These are phyloP conservation scores for Bipolaris bicolor DNA, from an alignment of 2,329 filamentous ascomycete genomes.

Conservation along the genomic window DNA sequence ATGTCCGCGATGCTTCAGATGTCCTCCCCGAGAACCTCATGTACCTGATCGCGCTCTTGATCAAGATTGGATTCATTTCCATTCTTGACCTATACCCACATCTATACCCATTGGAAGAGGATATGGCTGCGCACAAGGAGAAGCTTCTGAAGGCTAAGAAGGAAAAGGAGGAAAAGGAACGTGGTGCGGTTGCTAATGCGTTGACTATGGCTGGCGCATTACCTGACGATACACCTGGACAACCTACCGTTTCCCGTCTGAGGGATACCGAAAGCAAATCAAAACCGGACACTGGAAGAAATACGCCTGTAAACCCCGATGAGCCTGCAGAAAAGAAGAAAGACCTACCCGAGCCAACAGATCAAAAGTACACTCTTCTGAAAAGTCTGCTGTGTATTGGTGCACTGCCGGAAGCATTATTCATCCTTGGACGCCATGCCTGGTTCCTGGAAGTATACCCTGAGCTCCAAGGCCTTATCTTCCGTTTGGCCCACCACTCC, in stretches of 20 bases:
- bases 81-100: slow-evolving; percentile 90
- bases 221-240: slow-evolving; percentile 74
- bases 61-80: slow-evolving; percentile 97
- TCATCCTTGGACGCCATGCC: slow-evolving; percentile 87
- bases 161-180: slow-evolving; percentile 74
- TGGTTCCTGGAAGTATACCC: slow-evolving; percentile 89
- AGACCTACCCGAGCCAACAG: slow-evolving; percentile 72
- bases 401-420: slow-evolving; percentile 89
- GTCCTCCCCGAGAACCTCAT: slow-evolving; percentile 89
- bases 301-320: slow-evolving; percentile 50
- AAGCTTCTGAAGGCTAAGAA: slow-evolving; percentile 68
- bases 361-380: slow-evolving; percentile 87
- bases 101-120: slow-evolving; percentile 81
- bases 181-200: slow-evolving; percentile 77
- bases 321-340: slow-evolving; percentile 53
- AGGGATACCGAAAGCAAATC: slow-evolving; percentile 64
- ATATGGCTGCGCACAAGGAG: slow-evolving; percentile 76
- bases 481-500: slow-evolving; percentile 83
- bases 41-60: slow-evolving; percentile 86
- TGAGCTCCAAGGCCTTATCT: slow-evolving; percentile 79
- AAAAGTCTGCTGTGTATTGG: slow-evolving; percentile 88
- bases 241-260: slow-evolving; percentile 48
- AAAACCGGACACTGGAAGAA: slow-evolving; percentile 54
- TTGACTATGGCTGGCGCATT: slow-evolving; percentile 85
- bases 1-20: slow-evolving; percentile 75